phyloP scores from a whole-genome alignment of 2,329 filamentous ascomycete genomes.

The Colletotrichum euphorbiae region DNA sequence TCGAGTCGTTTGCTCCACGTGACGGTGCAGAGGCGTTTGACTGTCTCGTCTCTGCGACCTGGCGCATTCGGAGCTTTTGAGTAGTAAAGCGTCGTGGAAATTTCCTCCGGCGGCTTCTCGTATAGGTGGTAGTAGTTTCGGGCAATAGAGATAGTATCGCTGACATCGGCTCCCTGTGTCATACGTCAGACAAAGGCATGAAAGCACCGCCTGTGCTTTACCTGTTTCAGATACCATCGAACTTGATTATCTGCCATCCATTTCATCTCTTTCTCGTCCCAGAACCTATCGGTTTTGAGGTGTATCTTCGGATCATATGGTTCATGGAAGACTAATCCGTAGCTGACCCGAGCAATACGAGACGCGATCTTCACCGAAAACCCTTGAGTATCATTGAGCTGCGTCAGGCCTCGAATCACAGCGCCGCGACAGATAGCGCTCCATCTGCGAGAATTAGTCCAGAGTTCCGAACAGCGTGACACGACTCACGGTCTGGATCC shows the following conservation, averaged over 20 bases:
- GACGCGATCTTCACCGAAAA: slow-evolving; percentile 17
- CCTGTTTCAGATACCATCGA: slow-evolving; percentile 47
- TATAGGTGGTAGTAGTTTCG: rapidly evolving
- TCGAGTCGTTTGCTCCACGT: slow-evolving; percentile 38
- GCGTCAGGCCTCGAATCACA: slow-evolving; percentile 44
- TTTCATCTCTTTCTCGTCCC: not conserved
- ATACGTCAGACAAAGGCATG: slow-evolving; percentile 17
- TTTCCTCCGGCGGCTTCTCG: not conserved
- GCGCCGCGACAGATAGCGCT: slow-evolving; percentile 51
- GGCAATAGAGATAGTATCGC: not conserved
- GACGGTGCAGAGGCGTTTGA: slow-evolving; percentile 41
- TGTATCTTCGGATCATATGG: slow-evolving; percentile 34
- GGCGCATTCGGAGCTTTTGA: slow-evolving; percentile 22
- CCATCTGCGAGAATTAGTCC: slow-evolving; percentile 44
- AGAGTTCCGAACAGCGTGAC: slow-evolving; percentile 31
- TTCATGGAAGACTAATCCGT: slow-evolving; percentile 24
- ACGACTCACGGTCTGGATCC: slow-evolving; percentile 48
- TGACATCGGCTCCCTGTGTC: slow-evolving; percentile 19
- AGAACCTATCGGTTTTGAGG: slow-evolving; percentile 21
- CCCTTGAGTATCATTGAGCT: not conserved
- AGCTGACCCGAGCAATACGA: slow-evolving; percentile 46
- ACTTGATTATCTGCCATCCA: slow-evolving; percentile 43
- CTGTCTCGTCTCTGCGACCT: rapidly evolving
- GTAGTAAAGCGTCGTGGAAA: slow-evolving; percentile 30
- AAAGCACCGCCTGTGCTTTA: slow-evolving; percentile 10